Evolutionary conservation across 2,329 filamentous ascomycete species (phyloP).

Genomic region (Penicillium sp.): DNA sequence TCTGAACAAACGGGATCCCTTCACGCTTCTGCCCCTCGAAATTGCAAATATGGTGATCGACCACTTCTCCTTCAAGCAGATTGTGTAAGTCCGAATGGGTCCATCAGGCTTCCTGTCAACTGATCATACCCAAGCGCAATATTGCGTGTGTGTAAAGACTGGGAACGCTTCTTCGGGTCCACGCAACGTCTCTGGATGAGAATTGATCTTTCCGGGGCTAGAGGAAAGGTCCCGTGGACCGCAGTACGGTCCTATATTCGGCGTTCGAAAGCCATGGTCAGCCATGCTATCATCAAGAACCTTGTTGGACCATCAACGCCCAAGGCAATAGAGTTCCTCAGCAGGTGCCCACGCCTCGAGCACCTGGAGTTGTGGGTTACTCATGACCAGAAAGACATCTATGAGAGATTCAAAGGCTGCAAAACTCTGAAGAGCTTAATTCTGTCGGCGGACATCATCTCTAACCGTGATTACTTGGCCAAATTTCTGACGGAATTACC

Average conservation of each 20-base stretch:
- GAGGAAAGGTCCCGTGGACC: slow-evolving; percentile 40
- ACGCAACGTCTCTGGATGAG: slow-evolving; percentile 51
- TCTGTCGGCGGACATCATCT: slow-evolving; percentile 24
- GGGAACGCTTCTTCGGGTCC: slow-evolving; percentile 52
- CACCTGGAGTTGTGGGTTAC: slow-evolving; percentile 30
- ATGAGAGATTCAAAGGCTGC: slow-evolving; percentile 27
- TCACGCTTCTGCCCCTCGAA: slow-evolving; percentile 54
- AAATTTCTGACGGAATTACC: slow-evolving; percentile 28
- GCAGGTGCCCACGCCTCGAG: slow-evolving; percentile 35
- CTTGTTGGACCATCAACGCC: slow-evolving; percentile 25
- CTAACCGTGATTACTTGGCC: slow-evolving; percentile 26
- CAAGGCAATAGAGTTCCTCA: slow-evolving; percentile 31
- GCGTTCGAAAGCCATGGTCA: slow-evolving; percentile 35
- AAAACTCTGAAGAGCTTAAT: slow-evolving; percentile 28
- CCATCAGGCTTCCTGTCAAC: not conserved
- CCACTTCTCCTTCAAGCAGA: slow-evolving; percentile 52
- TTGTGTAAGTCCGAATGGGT: slow-evolving; percentile 38
- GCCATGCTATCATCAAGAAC: slow-evolving; percentile 31
- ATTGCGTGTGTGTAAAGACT: slow-evolving; percentile 55
- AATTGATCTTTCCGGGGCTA: slow-evolving; percentile 52
- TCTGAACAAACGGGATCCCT: slow-evolving; percentile 45
- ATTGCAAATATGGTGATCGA: slow-evolving; percentile 52
- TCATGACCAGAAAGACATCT: slow-evolving; percentile 22
- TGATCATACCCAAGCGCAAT: slow-evolving; percentile 37
- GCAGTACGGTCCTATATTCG: slow-evolving; percentile 37